Evolutionary conservation across 2,329 filamentous ascomycete species (phyloP).

Genomic region (Ophiostoma australiae): DNA sequence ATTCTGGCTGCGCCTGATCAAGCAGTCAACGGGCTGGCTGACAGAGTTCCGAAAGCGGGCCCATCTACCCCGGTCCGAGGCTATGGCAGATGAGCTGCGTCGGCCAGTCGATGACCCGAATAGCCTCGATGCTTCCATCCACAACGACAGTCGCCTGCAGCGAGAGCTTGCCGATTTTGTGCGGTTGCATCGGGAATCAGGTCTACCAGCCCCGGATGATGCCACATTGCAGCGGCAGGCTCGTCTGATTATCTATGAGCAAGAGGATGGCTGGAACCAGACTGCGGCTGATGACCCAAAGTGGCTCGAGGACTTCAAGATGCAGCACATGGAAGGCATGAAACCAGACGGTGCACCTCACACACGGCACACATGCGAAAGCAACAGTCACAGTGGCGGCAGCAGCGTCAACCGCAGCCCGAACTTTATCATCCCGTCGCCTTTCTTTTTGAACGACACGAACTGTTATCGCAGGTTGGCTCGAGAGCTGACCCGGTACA

Average conservation of each 20-base stretch:
- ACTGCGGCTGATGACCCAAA: conserved; percentile 53
- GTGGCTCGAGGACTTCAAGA: conserved; percentile 52
- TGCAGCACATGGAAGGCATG: conserved; percentile 34
- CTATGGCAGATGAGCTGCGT: conserved; percentile 45
- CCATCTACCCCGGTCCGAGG: conserved; percentile 53
- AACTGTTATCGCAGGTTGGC: conserved; percentile 57
- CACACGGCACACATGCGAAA: not conserved
- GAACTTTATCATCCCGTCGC: conserved; percentile 31
- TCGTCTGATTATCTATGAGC: conserved; percentile 58
- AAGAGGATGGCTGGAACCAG: conserved; percentile 60
- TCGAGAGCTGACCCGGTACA: conserved; percentile 50
- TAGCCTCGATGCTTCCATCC: conserved; percentile 55
- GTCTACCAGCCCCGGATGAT: conserved; percentile 46
- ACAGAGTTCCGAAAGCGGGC: conserved; percentile 52
- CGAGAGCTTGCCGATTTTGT: conserved; percentile 52
- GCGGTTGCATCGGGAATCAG: conserved; percentile 41
- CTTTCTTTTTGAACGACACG: conserved; percentile 53
- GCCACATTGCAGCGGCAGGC: conserved; percentile 53
- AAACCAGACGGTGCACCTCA: not conserved
- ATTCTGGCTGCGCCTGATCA: conserved; percentile 53
- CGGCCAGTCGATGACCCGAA: conserved; percentile 48
- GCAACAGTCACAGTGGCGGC: not conserved
- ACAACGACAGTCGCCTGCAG: conserved; percentile 54
- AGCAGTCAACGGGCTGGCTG: conserved; percentile 50
- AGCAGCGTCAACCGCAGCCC: conserved; percentile 19